Percentiles rank a stretch among this genome's conserved stretches.
phyloP scores from a whole-genome alignment of 2,329 filamentous ascomycete species.

The Pseudofabraea citricarpa region DNA sequence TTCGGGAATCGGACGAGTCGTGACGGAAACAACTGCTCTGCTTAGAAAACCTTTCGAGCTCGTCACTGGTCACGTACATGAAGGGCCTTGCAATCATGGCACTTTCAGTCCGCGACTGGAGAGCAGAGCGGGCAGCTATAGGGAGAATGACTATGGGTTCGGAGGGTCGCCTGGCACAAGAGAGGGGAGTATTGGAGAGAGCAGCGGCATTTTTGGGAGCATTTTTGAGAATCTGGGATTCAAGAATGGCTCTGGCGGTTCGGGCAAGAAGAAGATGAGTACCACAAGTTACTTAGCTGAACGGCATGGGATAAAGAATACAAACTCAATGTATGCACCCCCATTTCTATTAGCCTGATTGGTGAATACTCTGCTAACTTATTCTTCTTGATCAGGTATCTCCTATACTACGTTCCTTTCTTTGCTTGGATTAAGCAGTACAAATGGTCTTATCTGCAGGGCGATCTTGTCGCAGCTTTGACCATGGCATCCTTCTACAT shows the following conservation, averaged over 20 bases:
- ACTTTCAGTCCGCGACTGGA: slow-evolving; percentile 67
- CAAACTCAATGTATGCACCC: slow-evolving; percentile 61
- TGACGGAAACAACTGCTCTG: slow-evolving; percentile 48
- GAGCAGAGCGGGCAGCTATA: slow-evolving; percentile 22
- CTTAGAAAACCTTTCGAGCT: slow-evolving; percentile 35
- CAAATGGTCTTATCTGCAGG: slow-evolving; percentile 72
- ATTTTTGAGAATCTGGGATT: slow-evolving; percentile 19
- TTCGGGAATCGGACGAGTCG: slow-evolving; percentile 2
- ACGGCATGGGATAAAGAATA: slow-evolving; percentile 69
- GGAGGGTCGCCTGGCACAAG: slow-evolving; percentile 13
- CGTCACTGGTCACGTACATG: slow-evolving; percentile 17
- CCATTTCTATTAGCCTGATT: background rate
- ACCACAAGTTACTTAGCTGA: slow-evolving; percentile 69
- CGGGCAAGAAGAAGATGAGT: slow-evolving; percentile 57
- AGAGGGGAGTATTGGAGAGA: slow-evolving; percentile 6
- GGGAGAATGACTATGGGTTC: slow-evolving; percentile 18
- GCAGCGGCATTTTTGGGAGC: slow-evolving; percentile 16
- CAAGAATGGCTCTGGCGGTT: slow-evolving; percentile 10
- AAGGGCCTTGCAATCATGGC: slow-evolving; percentile 60
- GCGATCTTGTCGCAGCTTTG: slow-evolving; percentile 81
- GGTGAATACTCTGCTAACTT: slow-evolving; percentile 10
- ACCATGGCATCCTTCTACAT: slow-evolving; percentile 99
- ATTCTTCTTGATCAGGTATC: slow-evolving; percentile 53
- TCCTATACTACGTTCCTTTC: slow-evolving; percentile 90
- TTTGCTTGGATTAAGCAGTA: slow-evolving; percentile 90